Percentiles rank a stretch among this genome's conserved stretches.
Evolutionary conservation across 768 basidiomycete species (phyloP).

Genomic region (Lactarius indigo): DNA sequence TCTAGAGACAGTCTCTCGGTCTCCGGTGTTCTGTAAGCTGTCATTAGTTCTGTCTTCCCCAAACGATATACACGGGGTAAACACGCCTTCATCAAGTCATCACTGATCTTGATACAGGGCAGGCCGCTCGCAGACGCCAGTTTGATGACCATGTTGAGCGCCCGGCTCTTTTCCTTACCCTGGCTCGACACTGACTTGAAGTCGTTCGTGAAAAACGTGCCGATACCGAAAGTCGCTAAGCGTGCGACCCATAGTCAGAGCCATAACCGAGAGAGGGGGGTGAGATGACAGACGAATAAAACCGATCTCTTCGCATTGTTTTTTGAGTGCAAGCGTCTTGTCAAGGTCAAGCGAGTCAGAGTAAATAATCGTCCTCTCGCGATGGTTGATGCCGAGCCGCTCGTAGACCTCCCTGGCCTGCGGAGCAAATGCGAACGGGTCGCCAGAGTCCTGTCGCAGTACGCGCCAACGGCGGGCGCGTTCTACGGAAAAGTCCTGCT

Average conservation of each 20-base stretch:
- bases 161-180: conserved; percentile 61
- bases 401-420: conserved; percentile 70
- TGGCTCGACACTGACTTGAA: conserved; percentile 49
- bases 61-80: neutral
- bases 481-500: conserved; percentile 56
- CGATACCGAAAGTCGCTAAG: conserved; percentile 87
- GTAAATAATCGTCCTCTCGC: conserved; percentile 70
- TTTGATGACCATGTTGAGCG: conserved; percentile 95
- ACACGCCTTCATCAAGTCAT: conserved; percentile 78
- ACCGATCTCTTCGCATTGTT: conserved; percentile 70
- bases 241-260: conserved; percentile 4
- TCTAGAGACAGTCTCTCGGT: conserved; percentile 42
- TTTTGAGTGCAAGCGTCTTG: conserved; percentile 63
- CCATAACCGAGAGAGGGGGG: conserved; percentile 6
- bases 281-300: conserved; percentile 48
- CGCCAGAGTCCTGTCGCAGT: conserved; percentile 91
- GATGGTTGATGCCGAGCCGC: conserved; percentile 61
- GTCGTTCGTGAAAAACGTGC: conserved; percentile 90
- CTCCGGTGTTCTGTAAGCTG: conserved; percentile 45
- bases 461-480: conserved; percentile 73
- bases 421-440: conserved; percentile 78
- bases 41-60: neutral
- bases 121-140: conserved; percentile 67
- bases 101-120: conserved; percentile 90
- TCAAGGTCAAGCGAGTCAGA: conserved; percentile 79